phyloP scores from a whole-genome alignment of 768 basidiomycete species.

The Termitomyces sp. region DNA sequence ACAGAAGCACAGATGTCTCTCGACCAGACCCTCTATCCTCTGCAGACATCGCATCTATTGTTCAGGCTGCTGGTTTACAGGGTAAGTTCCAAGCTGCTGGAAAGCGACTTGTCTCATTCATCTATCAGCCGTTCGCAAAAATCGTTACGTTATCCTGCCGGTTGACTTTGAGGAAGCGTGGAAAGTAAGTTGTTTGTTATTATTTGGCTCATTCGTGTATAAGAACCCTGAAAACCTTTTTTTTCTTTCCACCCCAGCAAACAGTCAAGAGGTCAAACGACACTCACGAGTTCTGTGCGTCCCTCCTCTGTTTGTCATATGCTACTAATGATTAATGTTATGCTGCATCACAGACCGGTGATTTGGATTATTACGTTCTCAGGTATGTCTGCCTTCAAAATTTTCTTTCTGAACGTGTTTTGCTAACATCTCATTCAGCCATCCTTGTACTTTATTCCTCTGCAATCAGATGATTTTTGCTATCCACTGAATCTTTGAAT shows the following conservation, averaged over 20 bases:
- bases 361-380: constrained; percentile 15
- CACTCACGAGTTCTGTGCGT: constrained; percentile 93
- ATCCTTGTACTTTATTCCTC: constrained; percentile 13
- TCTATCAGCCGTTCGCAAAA: constrained; percentile 84
- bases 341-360: constrained; percentile 29
- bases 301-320: background rate
- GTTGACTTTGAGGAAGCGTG: constrained; percentile 99
- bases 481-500: background rate
- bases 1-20: constrained; percentile 68
- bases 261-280: constrained; percentile 95
- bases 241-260: constrained; percentile 57
- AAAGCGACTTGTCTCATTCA: background rate
- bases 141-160: constrained; percentile 95
- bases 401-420: background rate
- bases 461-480: constrained; percentile 13
- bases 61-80: constrained; percentile 96
- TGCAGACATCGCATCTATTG: constrained; percentile 92
- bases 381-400: constrained; percentile 11
- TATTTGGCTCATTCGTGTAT: constrained; percentile 32
- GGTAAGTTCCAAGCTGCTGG: constrained; percentile 36
- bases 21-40: constrained; percentile 94
- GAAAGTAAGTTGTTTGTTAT: constrained; percentile 80
- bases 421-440: constrained; percentile 1
- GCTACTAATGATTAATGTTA: background rate
- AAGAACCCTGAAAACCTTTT: constrained; percentile 15